Conservation (phyloP, 306 rosid genomes). For the Cicer yamashitae region DNA sequence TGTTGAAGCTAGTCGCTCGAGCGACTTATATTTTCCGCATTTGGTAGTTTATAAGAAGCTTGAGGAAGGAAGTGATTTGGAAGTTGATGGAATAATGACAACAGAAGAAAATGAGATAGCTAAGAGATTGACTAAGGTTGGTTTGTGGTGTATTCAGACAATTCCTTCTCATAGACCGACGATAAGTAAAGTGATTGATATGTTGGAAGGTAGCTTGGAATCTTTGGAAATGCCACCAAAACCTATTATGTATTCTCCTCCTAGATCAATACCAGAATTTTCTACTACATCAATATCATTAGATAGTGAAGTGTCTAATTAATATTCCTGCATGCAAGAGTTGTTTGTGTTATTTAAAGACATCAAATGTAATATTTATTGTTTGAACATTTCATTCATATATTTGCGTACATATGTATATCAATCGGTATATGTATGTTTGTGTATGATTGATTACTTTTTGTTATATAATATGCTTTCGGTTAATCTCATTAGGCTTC, state of each 20-base stretch:
- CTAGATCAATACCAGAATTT: slow-evolving; percentile 43
- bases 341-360: slow-evolving; percentile 19
- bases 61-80: slow-evolving; percentile 41
- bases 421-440: neutral
- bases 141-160: slow-evolving; percentile 64
- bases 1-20: slow-evolving; percentile 43
- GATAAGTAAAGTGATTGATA: slow-evolving; percentile 58
- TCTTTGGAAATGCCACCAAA: slow-evolving; percentile 61
- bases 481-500: too few species aligned
- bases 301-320: neutral
- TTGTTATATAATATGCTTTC: neutral
- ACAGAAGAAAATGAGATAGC: slow-evolving; percentile 50
- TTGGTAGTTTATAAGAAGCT: slow-evolving; percentile 54
- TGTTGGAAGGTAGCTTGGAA: slow-evolving; percentile 55
- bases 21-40: slow-evolving; percentile 53
- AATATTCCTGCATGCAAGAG: neutral
- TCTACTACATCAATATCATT: slow-evolving; percentile 31
- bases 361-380: neutral
- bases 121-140: slow-evolving; percentile 58
- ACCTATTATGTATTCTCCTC: slow-evolving; percentile 53
- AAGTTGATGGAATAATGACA: slow-evolving; percentile 29
- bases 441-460: neutral
- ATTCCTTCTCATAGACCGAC: slow-evolving; percentile 55
- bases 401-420: neutral
- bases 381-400: slow-evolving; percentile 11